phyloP scores from a whole-genome alignment of 2,329 filamentous ascomycete genomes.

The Corinectria fuckeliana region DNA sequence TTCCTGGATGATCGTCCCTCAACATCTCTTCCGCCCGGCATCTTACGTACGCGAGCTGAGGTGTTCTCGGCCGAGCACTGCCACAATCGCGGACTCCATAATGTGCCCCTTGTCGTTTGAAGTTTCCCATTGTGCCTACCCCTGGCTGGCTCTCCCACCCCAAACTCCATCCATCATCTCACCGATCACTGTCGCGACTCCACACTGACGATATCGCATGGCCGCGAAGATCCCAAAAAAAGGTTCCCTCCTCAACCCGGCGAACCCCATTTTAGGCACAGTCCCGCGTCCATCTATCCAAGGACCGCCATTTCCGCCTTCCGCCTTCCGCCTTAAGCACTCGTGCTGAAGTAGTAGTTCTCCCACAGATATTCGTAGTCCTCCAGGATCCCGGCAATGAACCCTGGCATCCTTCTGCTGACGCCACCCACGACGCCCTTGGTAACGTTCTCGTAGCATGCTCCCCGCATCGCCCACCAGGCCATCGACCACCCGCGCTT shows the following conservation, averaged over 20 bases:
- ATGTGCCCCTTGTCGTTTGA: slow-evolving; percentile 1
- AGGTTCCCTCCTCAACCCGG: not conserved
- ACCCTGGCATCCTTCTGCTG: slow-evolving; percentile 76
- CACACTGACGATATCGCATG: not conserved
- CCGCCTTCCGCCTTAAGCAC: slow-evolving; percentile 37
- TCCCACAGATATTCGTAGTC: slow-evolving; percentile 99
- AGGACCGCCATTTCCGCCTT: not conserved
- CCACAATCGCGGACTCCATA: slow-evolving; percentile 26
- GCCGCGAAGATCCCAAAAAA: slow-evolving; percentile 1
- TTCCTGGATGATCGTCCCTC: not conserved
- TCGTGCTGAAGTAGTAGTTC: slow-evolving; percentile 88
- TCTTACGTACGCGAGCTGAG: slow-evolving; percentile 8
- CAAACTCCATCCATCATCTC: slow-evolving; percentile 3
- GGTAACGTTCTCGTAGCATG: slow-evolving; percentile 92
- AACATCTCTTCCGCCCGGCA: not conserved
- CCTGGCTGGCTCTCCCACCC: not conserved
- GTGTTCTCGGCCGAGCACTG: slow-evolving; percentile 37
- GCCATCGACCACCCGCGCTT: slow-evolving; percentile 88
- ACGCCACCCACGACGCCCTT: slow-evolving; percentile 76
- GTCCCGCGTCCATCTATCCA: not conserved
- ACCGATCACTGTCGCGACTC: not conserved
- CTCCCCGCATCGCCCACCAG: slow-evolving; percentile 97
- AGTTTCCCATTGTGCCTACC: not conserved
- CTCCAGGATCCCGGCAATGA: slow-evolving; percentile 85
- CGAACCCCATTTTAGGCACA: not conserved